A percentile compares a stretch with the other conserved stretches of the same genome.
These are phyloP conservation scores for Theileria equi DNA, from an alignment of 169 alveolate genomes.

Conservation along the genomic window DNA sequence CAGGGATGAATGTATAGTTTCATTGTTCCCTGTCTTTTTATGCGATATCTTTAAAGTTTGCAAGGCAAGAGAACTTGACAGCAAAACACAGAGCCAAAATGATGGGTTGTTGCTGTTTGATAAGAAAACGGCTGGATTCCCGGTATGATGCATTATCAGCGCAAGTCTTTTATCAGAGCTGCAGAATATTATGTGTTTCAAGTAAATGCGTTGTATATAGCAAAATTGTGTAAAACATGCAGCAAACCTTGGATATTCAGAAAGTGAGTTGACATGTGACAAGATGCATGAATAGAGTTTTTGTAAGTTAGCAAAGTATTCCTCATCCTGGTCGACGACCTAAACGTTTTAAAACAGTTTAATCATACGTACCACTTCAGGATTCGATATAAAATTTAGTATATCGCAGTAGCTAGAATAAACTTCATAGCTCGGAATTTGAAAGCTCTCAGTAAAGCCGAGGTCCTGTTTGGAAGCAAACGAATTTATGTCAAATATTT, in stretches of 20 bases:
- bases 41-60: slow-evolving; percentile 52
- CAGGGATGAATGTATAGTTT: slow-evolving; percentile 32
- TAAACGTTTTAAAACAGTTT: neutral
- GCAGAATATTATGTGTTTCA: too few species aligned
- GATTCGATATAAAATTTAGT: slow-evolving; percentile 30
- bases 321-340: slow-evolving; percentile 51
- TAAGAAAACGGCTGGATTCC: slow-evolving; percentile 13
- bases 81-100: slow-evolving; percentile 36
- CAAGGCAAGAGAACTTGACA: slow-evolving; percentile 23
- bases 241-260: slow-evolving; percentile 24
- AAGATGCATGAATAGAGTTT: slow-evolving; percentile 17
- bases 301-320: slow-evolving; percentile 39
- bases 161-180: neutral
- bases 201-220: too few species aligned
- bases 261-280: slow-evolving; percentile 10
- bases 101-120: slow-evolving; percentile 13
- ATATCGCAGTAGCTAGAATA: slow-evolving; percentile 55
- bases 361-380: slow-evolving; percentile 14
- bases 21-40: slow-evolving; percentile 25
- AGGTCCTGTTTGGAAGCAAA: neutral
- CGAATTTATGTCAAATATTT: slow-evolving; percentile 38
- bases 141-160: slow-evolving; percentile 11
- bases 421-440: slow-evolving; percentile 39
- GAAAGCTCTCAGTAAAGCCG: neutral
- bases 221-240: too few species aligned